phyloP scores from a whole-genome alignment of 257 asterid genomes.

The Lycium barbarum region DNA sequence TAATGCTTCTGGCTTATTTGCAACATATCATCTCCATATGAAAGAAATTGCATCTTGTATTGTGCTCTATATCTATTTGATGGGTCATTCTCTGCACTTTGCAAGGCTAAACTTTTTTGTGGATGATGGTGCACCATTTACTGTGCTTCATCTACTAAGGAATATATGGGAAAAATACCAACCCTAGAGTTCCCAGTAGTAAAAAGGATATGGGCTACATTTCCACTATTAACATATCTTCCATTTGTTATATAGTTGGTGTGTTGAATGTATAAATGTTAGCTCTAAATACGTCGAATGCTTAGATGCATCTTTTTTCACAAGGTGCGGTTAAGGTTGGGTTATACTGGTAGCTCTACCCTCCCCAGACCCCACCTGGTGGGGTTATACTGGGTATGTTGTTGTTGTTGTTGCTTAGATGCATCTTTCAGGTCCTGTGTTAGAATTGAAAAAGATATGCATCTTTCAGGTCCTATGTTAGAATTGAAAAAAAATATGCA shows the following conservation, averaged over 20 bases:
- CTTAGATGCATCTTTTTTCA: neutral
- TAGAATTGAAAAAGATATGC: neutral
- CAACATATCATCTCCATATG: neutral
- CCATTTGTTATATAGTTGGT: neutral
- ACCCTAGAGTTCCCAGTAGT: neutral
- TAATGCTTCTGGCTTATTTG: neutral
- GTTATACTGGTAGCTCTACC: too few relatives aligned
- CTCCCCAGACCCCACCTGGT: too few relatives aligned
- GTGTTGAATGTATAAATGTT: conserved; percentile 19
- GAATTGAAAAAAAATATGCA: neutral
- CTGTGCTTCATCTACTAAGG: neutral
- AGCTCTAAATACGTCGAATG: neutral
- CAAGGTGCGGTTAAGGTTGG: too few relatives aligned
- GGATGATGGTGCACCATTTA: neutral
- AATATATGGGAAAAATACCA: neutral
- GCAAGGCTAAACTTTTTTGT: neutral
- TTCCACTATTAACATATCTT: neutral
- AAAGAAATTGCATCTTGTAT: neutral
- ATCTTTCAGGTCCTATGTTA: neutral
- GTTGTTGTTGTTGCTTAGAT: neutral
- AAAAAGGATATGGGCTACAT: neutral
- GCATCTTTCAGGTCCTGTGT: neutral
- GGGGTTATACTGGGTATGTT: too few relatives aligned
- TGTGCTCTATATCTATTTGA: neutral
- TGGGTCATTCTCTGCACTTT: conserved; percentile 8